Evolutionary conservation across 257 asterid genomes (phyloP).

Genomic region (Capsicum baccatum): DNA sequence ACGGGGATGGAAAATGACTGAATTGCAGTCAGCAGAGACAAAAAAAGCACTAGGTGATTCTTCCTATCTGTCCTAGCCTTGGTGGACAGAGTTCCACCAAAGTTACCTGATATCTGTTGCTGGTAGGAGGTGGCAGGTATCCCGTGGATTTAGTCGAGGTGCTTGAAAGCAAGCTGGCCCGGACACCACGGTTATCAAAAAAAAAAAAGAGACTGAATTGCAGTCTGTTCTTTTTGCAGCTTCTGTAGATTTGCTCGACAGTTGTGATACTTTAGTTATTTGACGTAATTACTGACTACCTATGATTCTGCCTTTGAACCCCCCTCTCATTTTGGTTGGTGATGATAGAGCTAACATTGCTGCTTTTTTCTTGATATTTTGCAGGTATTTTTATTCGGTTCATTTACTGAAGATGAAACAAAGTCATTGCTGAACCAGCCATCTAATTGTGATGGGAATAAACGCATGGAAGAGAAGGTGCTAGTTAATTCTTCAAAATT

Average conservation of each 20-base stretch:
- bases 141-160: too few species aligned
- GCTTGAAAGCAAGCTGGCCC: too few species aligned
- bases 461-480: slow-evolving; percentile 41
- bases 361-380: slow-evolving; percentile 23
- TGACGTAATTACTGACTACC: neutral
- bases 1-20: neutral
- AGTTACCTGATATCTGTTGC: too few species aligned
- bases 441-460: slow-evolving; percentile 36
- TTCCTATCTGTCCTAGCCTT: too few species aligned
- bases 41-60: too few species aligned
- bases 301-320: neutral
- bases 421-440: slow-evolving; percentile 51
- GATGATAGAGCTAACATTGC: slow-evolving; percentile 27
- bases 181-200: too few species aligned
- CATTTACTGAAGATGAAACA: slow-evolving; percentile 89
- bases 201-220: neutral
- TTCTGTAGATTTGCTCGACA: neutral
- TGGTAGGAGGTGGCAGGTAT: too few species aligned
- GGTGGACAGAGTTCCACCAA: too few species aligned
- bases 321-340: neutral
- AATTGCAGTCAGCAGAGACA: neutral
- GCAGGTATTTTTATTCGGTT: slow-evolving; percentile 84
- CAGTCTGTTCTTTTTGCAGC: neutral
- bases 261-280: slow-evolving; percentile 11
- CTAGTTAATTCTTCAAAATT: slow-evolving; percentile 39